phyloP scores from a whole-genome alignment of 2,329 filamentous ascomycete genomes.

The Pseudogymnoascus sp. region DNA sequence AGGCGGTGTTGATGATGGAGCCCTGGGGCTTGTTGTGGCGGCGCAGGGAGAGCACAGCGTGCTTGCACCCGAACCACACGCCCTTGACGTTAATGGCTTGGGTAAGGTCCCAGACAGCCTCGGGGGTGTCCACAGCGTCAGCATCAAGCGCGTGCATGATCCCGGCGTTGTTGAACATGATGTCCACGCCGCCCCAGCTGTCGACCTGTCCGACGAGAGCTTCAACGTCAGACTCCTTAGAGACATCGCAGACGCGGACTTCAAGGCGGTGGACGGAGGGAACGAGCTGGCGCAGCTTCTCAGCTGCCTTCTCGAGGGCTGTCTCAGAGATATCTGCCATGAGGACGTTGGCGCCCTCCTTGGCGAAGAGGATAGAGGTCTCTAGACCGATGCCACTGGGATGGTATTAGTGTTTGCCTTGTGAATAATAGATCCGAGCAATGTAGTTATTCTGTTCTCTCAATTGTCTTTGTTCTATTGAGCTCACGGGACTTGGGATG shows the following conservation, averaged over 20 bases:
- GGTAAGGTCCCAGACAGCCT: slow-evolving; percentile 70
- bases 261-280: slow-evolving; percentile 45
- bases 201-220: slow-evolving; percentile 55
- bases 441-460: background rate
- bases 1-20: slow-evolving; percentile 68
- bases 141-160: slow-evolving; percentile 66
- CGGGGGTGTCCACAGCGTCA: slow-evolving; percentile 59
- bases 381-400: slow-evolving; percentile 65
- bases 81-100: slow-evolving; percentile 73
- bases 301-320: slow-evolving; percentile 53
- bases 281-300: slow-evolving; percentile 52
- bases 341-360: slow-evolving; percentile 63
- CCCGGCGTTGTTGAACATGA: slow-evolving; percentile 75
- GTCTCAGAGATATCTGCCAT: slow-evolving; percentile 62
- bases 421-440: background rate
- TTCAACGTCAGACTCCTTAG: slow-evolving; percentile 58
- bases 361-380: slow-evolving; percentile 63
- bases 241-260: slow-evolving; percentile 53
- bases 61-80: slow-evolving; percentile 70
- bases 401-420: background rate
- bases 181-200: slow-evolving; percentile 61
- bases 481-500: background rate
- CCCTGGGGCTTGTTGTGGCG: slow-evolving; percentile 58
- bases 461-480: background rate
- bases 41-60: slow-evolving; percentile 60